A percentile compares a stretch with the other conserved stretches of the same genome.
Conservation (phyloP, 257 asterid species). For the Solanum tarijense region DNA sequence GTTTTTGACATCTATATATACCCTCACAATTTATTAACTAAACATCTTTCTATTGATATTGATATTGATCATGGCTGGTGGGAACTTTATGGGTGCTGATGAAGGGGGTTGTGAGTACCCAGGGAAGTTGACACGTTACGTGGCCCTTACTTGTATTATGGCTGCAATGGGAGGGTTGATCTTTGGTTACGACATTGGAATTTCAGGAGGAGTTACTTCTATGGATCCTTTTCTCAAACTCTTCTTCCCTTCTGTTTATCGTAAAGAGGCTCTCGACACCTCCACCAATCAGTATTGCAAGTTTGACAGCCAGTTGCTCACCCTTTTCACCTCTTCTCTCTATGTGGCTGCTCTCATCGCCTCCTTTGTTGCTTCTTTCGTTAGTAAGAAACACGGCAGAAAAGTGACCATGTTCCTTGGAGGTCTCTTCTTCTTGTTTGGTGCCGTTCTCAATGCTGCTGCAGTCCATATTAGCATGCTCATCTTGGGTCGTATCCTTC, state of each 20-base stretch:
- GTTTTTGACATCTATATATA: not conserved
- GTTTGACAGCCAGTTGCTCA: not conserved
- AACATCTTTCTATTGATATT: not conserved
- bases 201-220: not conserved
- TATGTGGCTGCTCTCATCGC: not conserved
- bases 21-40: not conserved
- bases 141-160: not conserved
- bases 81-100: not conserved
- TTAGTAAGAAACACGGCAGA: not conserved
- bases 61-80: not conserved
- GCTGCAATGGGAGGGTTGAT: not conserved
- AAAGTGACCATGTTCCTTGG: not conserved
- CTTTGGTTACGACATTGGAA: not conserved
- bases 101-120: not conserved
- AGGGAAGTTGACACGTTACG: not conserved
- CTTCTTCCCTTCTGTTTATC: not conserved
- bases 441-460: not conserved
- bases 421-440: slow-evolving; percentile 2
- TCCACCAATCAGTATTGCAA: not conserved
- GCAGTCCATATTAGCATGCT: slow-evolving; percentile 4
- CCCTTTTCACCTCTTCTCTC: not conserved
- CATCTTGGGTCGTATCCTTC: not conserved
- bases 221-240: not conserved
- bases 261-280: not conserved
- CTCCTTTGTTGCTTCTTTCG: not conserved